phyloP scores from a whole-genome alignment of 2,329 filamentous ascomycete species.

The Pseudogymnoascus sp. region DNA sequence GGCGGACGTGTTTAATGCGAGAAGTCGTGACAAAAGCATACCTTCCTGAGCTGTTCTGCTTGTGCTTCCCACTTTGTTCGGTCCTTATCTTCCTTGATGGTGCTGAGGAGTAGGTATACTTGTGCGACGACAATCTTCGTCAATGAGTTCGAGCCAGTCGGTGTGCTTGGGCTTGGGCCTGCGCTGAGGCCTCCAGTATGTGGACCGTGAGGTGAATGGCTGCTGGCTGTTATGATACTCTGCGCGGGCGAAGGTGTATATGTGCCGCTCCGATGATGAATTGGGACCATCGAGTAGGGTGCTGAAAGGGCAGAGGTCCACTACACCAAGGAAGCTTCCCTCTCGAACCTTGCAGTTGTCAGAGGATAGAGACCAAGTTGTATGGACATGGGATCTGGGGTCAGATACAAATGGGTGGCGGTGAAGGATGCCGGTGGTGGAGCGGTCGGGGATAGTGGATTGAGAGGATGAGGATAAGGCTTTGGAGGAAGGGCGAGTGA shows the following conservation, averaged over 20 bases:
- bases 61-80: constrained; percentile 85
- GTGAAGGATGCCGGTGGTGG: not conserved
- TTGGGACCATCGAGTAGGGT: constrained; percentile 12
- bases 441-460: constrained; percentile 1
- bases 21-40: constrained; percentile 36
- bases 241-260: constrained; percentile 31
- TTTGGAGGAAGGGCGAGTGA: constrained; percentile 8
- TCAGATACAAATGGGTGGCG: not conserved
- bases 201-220: constrained; percentile 34
- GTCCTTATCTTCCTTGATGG: constrained; percentile 90
- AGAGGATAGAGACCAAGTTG: constrained; percentile 21
- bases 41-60: constrained; percentile 86
- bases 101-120: constrained; percentile 87
- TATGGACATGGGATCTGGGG: constrained; percentile 10
- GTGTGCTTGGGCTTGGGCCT: constrained; percentile 31
- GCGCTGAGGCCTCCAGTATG: constrained; percentile 39
- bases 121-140: constrained; percentile 94
- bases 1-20: constrained; percentile 12
- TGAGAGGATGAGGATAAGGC: constrained; percentile 2
- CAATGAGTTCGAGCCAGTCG: constrained; percentile 53
- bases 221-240: constrained; percentile 29
- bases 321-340: constrained; percentile 27
- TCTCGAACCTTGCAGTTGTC: constrained; percentile 29
- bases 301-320: constrained; percentile 15
- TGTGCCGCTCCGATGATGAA: constrained; percentile 26